phyloP scores from a whole-genome alignment of 1,139 yeast genomes.

The Keqinozyma sinolaborantium region DNA sequence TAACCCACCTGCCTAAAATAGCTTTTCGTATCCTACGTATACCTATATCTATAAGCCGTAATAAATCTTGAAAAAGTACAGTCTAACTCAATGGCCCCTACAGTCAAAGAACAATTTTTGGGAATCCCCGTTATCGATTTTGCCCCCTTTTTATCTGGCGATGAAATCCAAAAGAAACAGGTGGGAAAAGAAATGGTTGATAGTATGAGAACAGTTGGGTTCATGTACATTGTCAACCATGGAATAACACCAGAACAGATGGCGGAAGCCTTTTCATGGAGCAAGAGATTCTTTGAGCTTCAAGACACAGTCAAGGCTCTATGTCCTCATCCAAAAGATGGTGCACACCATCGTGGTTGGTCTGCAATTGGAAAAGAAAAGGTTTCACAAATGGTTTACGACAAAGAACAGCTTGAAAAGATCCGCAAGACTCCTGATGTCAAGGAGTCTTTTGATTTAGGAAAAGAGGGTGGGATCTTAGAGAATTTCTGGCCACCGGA shows the following conservation, averaged over 20 bases:
- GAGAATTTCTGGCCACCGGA: slow-evolving; percentile 18
- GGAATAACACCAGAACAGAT: slow-evolving; percentile 14
- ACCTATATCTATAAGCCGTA: too few relatives aligned
- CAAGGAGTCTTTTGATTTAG: slow-evolving; percentile 22
- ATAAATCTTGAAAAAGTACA: background rate
- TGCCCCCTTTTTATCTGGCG: slow-evolving; percentile 7
- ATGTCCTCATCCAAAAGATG: slow-evolving; percentile 12
- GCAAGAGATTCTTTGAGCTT: slow-evolving; percentile 14
- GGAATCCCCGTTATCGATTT: slow-evolving; percentile 5
- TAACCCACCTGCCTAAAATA: background rate
- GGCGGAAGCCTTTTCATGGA: slow-evolving; percentile 12
- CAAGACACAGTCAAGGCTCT: slow-evolving; percentile 15
- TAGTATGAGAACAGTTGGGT: slow-evolving; percentile 20
- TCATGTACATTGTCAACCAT: slow-evolving; percentile 19
- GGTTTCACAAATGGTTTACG: slow-evolving; percentile 25
- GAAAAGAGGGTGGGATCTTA: slow-evolving; percentile 11
- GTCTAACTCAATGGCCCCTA: background rate
- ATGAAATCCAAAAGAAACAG: slow-evolving; percentile 14
- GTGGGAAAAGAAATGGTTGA: slow-evolving; percentile 13
- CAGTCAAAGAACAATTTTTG: background rate
- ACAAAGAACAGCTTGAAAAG: slow-evolving; percentile 9
- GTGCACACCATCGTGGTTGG: slow-evolving; percentile 20
- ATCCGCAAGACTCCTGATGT: slow-evolving; percentile 17
- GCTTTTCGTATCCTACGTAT: too few relatives aligned
- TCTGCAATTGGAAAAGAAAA: slow-evolving; percentile 12